phyloP scores from a whole-genome alignment of 345 rosid species.

The Camelina laxa region DNA sequence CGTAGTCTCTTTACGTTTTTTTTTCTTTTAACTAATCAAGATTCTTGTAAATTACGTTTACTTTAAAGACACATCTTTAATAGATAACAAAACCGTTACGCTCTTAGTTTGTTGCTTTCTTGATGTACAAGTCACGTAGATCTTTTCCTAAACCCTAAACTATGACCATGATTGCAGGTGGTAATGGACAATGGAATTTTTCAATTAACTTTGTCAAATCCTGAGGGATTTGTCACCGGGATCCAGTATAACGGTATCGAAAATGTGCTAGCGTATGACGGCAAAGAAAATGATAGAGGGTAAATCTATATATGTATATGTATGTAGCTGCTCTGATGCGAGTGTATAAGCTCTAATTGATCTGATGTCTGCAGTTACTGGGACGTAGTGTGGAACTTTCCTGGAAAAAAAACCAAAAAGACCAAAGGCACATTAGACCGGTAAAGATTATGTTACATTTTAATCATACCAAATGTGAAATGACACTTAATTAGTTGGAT shows the following conservation, averaged over 20 bases:
- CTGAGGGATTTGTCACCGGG: conserved; percentile 77
- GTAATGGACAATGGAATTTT: conserved; percentile 76
- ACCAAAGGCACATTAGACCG: conserved; percentile 45
- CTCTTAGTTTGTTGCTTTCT: neutral
- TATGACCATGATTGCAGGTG: conserved; percentile 55
- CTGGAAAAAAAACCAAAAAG: conserved; percentile 40
- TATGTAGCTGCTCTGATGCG: neutral
- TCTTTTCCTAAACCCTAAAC: conserved; percentile 23
- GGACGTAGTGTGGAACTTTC: conserved; percentile 47
- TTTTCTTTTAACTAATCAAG: neutral
- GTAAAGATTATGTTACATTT: conserved; percentile 2
- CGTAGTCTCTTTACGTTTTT: neutral
- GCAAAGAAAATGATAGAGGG: conserved; percentile 81
- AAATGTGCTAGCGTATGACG: conserved; percentile 74
- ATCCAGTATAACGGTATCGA: conserved; percentile 64
- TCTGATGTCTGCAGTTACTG: conserved; percentile 37
- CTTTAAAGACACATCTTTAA: neutral
- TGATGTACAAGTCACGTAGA: conserved; percentile 27
- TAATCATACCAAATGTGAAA: neutral
- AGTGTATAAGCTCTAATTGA: neutral
- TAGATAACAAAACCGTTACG: neutral
- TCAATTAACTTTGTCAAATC: conserved; percentile 72
- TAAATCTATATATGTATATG: conserved; percentile 24
- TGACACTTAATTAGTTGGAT: conserved; percentile 22
- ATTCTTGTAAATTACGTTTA: neutral